Percentiles rank a stretch among this genome's conserved stretches.
Evolutionary conservation across 352 stramenopile genomes (phyloP).

Genomic region (Blastocystis sp.): DNA sequence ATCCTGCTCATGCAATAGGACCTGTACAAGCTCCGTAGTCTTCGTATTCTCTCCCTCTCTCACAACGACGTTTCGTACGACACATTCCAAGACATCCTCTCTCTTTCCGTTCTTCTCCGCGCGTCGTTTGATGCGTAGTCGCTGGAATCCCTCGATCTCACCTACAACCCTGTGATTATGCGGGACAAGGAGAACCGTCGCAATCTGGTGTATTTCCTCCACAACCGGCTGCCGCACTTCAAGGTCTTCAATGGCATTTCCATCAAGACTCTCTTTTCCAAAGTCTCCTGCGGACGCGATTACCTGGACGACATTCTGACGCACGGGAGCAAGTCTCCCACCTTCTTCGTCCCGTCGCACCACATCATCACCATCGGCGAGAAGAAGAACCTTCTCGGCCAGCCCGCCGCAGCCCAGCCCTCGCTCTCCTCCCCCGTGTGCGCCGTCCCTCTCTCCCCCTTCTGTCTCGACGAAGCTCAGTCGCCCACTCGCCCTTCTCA

Average conservation of each 20-base stretch:
- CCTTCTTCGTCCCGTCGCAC: background rate
- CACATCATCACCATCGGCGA: slow-evolving; percentile 45
- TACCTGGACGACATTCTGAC: slow-evolving; percentile 52
- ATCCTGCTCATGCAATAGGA: slow-evolving; percentile 6
- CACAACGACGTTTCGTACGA: slow-evolving; percentile 59
- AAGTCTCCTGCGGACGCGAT: slow-evolving; percentile 39
- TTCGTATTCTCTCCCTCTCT: slow-evolving; percentile 21
- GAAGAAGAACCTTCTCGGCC: slow-evolving; percentile 45
- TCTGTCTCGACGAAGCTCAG: slow-evolving; percentile 45
- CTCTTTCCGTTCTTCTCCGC: slow-evolving; percentile 8
- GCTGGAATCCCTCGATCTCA: slow-evolving; percentile 37
- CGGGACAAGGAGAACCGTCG: slow-evolving; percentile 58
- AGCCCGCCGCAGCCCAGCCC: background rate
- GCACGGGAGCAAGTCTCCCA: background rate
- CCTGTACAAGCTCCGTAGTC: slow-evolving; percentile 62
- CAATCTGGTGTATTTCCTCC: slow-evolving; percentile 55
- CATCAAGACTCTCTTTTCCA: slow-evolving; percentile 49
- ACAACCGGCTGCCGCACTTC: slow-evolving; percentile 55
- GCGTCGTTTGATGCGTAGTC: background rate
- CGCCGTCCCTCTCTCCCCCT: slow-evolving; percentile 13
- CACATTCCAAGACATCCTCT: slow-evolving; percentile 58
- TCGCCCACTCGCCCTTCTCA: background rate
- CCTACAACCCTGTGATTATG: slow-evolving; percentile 57
- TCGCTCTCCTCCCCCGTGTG: background rate
- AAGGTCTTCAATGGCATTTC: slow-evolving; percentile 21